These are phyloP conservation scores for Phytopythium sindhum DNA, from an alignment of 352 stramenopile genomes.

Conservation along the genomic window DNA sequence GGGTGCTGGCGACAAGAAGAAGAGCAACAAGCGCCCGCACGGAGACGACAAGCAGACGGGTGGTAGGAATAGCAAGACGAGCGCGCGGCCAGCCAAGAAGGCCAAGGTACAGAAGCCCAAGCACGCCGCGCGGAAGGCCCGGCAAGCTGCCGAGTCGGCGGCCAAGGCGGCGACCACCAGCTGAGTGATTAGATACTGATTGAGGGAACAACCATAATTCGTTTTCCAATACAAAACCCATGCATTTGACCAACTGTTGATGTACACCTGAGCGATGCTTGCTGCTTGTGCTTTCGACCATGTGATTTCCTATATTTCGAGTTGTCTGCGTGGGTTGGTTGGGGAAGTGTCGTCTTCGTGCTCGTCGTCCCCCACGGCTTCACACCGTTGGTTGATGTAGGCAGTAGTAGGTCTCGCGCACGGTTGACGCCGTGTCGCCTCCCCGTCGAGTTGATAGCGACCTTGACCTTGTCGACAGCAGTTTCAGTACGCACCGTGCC, in stretches of 20 bases:
- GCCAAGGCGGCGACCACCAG: slow-evolving; percentile 9
- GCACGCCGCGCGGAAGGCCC: slow-evolving; percentile 47
- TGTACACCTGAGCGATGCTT: too few relatives aligned
- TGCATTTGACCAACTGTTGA: not conserved
- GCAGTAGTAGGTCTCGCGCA: too few relatives aligned
- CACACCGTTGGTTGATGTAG: too few relatives aligned
- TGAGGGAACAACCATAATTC: not conserved
- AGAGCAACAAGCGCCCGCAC: slow-evolving; percentile 1
- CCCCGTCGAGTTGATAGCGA: too few relatives aligned
- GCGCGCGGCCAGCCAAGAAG: slow-evolving; percentile 1
- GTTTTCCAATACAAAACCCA: slow-evolving; percentile 1
- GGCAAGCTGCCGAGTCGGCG: slow-evolving; percentile 43
- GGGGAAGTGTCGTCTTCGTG: too few relatives aligned
- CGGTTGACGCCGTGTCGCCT: too few relatives aligned
- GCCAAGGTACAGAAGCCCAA: slow-evolving; percentile 40
- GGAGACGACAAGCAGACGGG: not conserved
- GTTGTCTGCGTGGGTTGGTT: too few relatives aligned
- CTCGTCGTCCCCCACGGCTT: too few relatives aligned
- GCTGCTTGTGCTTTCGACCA: too few relatives aligned
- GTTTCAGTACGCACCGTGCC: too few relatives aligned
- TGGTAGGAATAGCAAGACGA: not conserved
- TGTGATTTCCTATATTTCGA: too few relatives aligned
- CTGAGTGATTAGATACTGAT: not conserved
- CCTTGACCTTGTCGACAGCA: too few relatives aligned
- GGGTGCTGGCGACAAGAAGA: not conserved